phyloP scores from a whole-genome alignment of 495 filamentous ascomycete genomes.

The Xylaria palmicola region DNA sequence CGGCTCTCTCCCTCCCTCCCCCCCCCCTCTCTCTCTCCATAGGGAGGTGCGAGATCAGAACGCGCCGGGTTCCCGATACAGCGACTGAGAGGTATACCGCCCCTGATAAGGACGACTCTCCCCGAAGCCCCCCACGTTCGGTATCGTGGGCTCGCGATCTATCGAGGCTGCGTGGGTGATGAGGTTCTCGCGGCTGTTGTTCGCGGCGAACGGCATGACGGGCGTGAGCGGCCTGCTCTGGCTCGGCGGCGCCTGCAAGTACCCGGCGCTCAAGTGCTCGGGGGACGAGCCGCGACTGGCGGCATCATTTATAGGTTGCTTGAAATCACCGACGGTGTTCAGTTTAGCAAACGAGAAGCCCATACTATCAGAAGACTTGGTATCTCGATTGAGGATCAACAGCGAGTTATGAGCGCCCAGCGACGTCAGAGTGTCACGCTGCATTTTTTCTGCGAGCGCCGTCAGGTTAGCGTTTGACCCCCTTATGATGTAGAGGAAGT shows the following conservation, averaged over 20 bases:
- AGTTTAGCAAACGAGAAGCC: slow-evolving; percentile 35
- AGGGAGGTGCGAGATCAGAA: neutral
- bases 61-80: slow-evolving; percentile 20
- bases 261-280: slow-evolving; percentile 19
- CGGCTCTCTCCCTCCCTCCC: too few relatives aligned
- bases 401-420: slow-evolving; percentile 89
- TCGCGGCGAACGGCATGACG: slow-evolving; percentile 7
- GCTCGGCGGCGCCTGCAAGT: slow-evolving; percentile 1
- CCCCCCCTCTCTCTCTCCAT: too few relatives aligned
- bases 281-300: slow-evolving; percentile 19
- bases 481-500: neutral
- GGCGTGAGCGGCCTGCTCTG: slow-evolving; percentile 36
- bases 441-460: slow-evolving; percentile 65
- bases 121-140: slow-evolving; percentile 26
- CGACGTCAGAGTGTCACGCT: slow-evolving; percentile 81
- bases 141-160: slow-evolving; percentile 32
- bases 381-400: slow-evolving; percentile 57
- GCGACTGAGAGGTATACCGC: slow-evolving; percentile 10
- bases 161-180: slow-evolving; percentile 24
- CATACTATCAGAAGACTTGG: slow-evolving; percentile 28
- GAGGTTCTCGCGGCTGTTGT: slow-evolving; percentile 33
- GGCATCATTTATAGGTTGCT: slow-evolving; percentile 11
- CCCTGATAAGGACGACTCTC: slow-evolving; percentile 2
- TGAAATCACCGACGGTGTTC: slow-evolving; percentile 20
- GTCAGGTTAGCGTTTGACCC: slow-evolving; percentile 22